Evolutionary conservation across 129 eudicot species (phyloP), one percentile per base, ranked within the genome.

Genomic region (Ambrosia trifida): DNA sequence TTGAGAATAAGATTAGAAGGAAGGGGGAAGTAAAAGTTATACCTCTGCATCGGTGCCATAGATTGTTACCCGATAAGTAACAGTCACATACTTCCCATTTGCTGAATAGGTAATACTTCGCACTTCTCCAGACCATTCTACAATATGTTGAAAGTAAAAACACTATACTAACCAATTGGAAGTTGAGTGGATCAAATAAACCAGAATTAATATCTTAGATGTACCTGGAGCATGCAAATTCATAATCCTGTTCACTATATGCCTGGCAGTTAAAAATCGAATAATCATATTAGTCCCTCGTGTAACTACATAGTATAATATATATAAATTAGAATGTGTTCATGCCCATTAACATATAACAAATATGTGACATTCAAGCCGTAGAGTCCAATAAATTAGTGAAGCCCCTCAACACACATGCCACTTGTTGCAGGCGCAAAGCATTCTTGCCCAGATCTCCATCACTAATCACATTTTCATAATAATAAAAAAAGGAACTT

Each of bases 11-110:
- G 33, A 67, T 60, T 31, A 41, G 35, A 11, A 30, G 30, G 16
- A 73, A 62, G 56, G 18, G 36, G 19, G 33, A 68, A 68, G 33
- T 3, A 13, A 53, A 65, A 49, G 32, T 30, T 40, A 51, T 89
- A 94, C 98, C 98, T 94, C 98, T 65, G 98, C 96, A 87, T 89
- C 98, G 72, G 90, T 94, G 75, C 98, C 98, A 53, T 94, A 88
- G 20, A 94, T 66, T 49, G 97, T 94, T 30, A 94, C 97, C 16
- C 98, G 93, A 68, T 89, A 93, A 73, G 91, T 88, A 76, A 93
- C 95, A 40, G 98, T 72, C n/a, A 93, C 96, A 54, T 89, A 78
- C 64, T 93, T 87, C 50, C 91, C 96, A 82, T 93, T 91, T 50
- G 92, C 72, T 61, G 98, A 89, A 64, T 93, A 87, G 49, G 74